Evolutionary conservation across 768 basidiomycete genomes (phyloP).

Genomic region (Tulasnella sp.): DNA sequence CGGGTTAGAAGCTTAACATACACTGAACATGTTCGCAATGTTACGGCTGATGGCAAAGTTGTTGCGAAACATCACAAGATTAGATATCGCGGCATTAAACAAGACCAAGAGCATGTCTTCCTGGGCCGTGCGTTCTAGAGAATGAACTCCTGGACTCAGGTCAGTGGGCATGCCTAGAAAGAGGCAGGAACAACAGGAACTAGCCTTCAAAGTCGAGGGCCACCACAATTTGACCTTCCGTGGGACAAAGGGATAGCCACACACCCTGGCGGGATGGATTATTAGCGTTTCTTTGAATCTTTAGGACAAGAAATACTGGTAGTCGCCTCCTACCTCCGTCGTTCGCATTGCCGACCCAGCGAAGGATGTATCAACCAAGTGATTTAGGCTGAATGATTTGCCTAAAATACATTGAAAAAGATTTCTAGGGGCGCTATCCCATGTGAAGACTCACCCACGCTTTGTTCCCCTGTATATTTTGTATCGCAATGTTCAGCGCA

Average conservation of each 20-base stretch:
- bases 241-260: constrained; percentile 65
- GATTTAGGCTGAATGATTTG: constrained; percentile 57
- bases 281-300: too few relatives aligned
- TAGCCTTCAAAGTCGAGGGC: constrained; percentile 62
- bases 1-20: too few relatives aligned
- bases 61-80: constrained; percentile 56
- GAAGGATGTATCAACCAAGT: constrained; percentile 60
- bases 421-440: too few relatives aligned
- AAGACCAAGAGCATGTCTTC: constrained; percentile 60
- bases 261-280: too few relatives aligned
- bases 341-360: constrained; percentile 43
- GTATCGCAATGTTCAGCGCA: too few relatives aligned
- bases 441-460: constrained; percentile 48
- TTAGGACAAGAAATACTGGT: too few relatives aligned
- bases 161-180: too few relatives aligned
- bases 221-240: constrained; percentile 50
- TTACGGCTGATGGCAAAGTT: constrained; percentile 62
- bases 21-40: constrained; percentile 53
- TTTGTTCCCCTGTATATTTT: constrained; percentile 31
- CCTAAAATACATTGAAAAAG: too few relatives aligned
- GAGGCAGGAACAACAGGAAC: not conserved
- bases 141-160: constrained; percentile 54
- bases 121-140: constrained; percentile 58
- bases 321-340: constrained; percentile 22
- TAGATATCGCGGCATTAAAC: constrained; percentile 63